Conservation (phyloP, 2,329 filamentous ascomycete species). For the Fusarium sp. region DNA sequence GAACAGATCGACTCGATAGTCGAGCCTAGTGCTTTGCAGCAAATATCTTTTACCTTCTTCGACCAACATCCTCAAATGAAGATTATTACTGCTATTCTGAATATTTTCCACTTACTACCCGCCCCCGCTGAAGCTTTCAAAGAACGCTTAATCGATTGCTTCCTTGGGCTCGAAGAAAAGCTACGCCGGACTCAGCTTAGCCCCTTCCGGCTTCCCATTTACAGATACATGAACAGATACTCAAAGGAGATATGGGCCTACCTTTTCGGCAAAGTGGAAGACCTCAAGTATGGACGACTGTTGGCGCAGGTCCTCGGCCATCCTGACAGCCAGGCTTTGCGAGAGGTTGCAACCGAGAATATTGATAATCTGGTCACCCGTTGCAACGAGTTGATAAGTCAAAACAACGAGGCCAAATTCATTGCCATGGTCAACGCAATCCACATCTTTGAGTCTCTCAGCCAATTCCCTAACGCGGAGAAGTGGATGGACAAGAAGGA, state of each 20-base stretch:
- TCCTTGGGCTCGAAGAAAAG: constrained; percentile 88
- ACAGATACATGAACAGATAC: constrained; percentile 94
- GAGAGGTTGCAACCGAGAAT: constrained; percentile 79
- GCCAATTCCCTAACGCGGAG: constrained; percentile 70
- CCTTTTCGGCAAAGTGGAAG: constrained; percentile 81
- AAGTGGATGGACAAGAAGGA: constrained; percentile 79
- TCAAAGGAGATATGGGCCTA: constrained; percentile 87
- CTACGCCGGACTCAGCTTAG: constrained; percentile 89
- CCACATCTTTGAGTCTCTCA: constrained; percentile 84
- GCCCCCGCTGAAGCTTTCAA: constrained; percentile 91
- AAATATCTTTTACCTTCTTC: constrained; percentile 92
- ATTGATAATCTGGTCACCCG: constrained; percentile 77
- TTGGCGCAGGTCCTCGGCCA: constrained; percentile 87
- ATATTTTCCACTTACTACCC: constrained; percentile 96
- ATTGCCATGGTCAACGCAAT: constrained; percentile 86
- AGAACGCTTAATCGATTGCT: constrained; percentile 86
- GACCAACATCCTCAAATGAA: constrained; percentile 95
- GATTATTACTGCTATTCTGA: constrained; percentile 92
- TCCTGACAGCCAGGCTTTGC: constrained; percentile 77
- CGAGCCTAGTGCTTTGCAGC: constrained; percentile 81
- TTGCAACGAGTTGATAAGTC: constrained; percentile 71
- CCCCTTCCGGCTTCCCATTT: constrained; percentile 89
- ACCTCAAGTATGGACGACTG: constrained; percentile 89
- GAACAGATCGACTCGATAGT: constrained; percentile 94
- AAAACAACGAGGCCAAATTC: constrained; percentile 75